phyloP scores from a whole-genome alignment of 73 alveolate species.

The Paramecium tetraurelia region DNA sequence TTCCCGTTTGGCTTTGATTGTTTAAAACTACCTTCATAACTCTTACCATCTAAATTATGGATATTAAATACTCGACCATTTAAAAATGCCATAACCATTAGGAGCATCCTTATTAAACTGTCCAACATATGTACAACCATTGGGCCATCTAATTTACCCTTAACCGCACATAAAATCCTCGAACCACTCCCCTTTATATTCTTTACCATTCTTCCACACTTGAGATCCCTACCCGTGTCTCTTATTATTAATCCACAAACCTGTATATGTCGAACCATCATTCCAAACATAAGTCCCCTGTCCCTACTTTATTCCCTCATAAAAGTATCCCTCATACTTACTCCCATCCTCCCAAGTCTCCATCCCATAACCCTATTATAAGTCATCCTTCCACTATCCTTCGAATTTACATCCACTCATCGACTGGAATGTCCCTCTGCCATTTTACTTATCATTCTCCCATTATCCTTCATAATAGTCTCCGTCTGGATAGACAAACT shows the following conservation, averaged over 20 bases:
- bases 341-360: slow-evolving; percentile 77
- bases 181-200: slow-evolving; percentile 66
- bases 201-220: slow-evolving; percentile 27
- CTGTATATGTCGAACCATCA: slow-evolving; percentile 48
- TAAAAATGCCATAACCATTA: slow-evolving; percentile 15
- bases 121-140: neutral
- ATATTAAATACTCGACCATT: neutral
- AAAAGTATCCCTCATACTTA: slow-evolving; percentile 46
- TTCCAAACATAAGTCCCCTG: slow-evolving; percentile 28
- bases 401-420: slow-evolving; percentile 67
- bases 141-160: slow-evolving; percentile 12
- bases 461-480: slow-evolving; percentile 72
- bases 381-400: slow-evolving; percentile 77
- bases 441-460: slow-evolving; percentile 63
- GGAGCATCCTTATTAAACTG: neutral
- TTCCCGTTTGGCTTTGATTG: neutral
- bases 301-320: slow-evolving; percentile 58
- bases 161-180: slow-evolving; percentile 56
- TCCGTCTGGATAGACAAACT: slow-evolving; percentile 61
- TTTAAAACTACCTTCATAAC: slow-evolving; percentile 13
- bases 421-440: slow-evolving; percentile 65
- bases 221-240: slow-evolving; percentile 56
- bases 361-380: slow-evolving; percentile 77
- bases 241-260: slow-evolving; percentile 40
- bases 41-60: neutral